Base-by-base conservation (phyloP, 2,329 filamentous ascomycete genomes). In the Colletotrichum gigasporum region DNA sequence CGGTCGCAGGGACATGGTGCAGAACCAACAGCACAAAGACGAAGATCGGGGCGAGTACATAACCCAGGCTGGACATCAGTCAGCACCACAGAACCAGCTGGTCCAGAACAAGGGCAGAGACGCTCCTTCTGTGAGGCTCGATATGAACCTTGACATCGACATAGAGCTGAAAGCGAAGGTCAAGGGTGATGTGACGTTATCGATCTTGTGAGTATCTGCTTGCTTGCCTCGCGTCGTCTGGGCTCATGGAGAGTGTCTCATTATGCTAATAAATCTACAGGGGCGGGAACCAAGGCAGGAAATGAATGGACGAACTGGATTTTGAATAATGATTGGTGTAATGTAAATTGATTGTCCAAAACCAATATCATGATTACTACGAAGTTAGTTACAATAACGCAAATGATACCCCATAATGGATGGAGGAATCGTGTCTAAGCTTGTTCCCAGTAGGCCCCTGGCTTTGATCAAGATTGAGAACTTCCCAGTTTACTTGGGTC, bases 141-240 rank as follows among this genome's bases (percentile, higher is more conserved):
- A 67, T 5, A 65, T 67, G 64, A 18, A 67, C 4, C 54, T 67
- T 12, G 64, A 67, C 16, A 30, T 67, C 3, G 61, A 67, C 5
- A 37, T 67, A 20, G 61, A 67, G 34, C 10, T 67, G 37, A 67
- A 67, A 14, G 64, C 64, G 2, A 67, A 65, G 61, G 56, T 67
- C 1, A 44, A 56, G 12, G 64, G 64, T 11, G 61, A 65, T 4
- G 7, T 67, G 12, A 34, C 41, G 3, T 16, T 67, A 1, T 65
- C 64, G 2, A 41, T 67, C 22, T 20, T 60, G 55, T 65, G 5
- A 60, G 64, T 60, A 1, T 12, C 30, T 18, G 1, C 4, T 41
- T 18, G 6, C 11, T 6, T 6, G 2, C 16, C 18, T 12, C 3
- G 8, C 39, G n/a, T 32, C 16, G 28, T 32, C 8, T 12, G 10